A percentile compares a stretch with the other conserved stretches of the same genome.
phyloP scores from a whole-genome alignment of 2,329 filamentous ascomycete genomes.

The Tolypocladium tundrense region DNA sequence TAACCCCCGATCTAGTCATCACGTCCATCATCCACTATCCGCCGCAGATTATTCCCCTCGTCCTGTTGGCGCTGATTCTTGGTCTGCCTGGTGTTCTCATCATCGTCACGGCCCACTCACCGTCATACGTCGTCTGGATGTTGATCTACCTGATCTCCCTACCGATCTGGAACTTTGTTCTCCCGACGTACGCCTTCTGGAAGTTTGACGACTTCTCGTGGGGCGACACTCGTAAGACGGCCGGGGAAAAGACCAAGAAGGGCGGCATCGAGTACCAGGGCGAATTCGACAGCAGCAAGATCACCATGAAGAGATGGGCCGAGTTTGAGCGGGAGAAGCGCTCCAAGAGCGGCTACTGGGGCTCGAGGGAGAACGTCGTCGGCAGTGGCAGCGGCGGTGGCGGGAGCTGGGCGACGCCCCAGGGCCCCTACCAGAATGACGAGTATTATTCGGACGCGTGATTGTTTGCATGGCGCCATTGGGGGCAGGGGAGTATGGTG shows the following conservation, averaged over 20 bases:
- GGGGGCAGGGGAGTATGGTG: neutral
- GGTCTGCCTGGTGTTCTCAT: conserved; percentile 89
- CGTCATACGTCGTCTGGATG: conserved; percentile 95
- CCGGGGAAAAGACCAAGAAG: conserved; percentile 81
- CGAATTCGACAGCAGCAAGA: conserved; percentile 97
- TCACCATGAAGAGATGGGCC: conserved; percentile 98
- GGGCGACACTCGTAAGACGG: conserved; percentile 95
- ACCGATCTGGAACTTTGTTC: conserved; percentile 94
- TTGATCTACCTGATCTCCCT: conserved; percentile 86
- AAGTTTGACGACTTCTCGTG: conserved; percentile 99
- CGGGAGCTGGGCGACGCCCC: conserved; percentile 32
- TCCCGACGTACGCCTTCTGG: conserved; percentile 94
- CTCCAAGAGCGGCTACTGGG: conserved; percentile 39
- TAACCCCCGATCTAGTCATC: conserved; percentile 46
- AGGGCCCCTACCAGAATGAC: conserved; percentile 38
- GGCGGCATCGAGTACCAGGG: conserved; percentile 80
- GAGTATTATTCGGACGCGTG: conserved; percentile 46
- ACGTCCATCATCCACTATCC: conserved; percentile 70
- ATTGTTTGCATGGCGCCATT: conserved; percentile 6
- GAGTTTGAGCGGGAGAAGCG: conserved; percentile 75
- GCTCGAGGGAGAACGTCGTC: conserved; percentile 38
- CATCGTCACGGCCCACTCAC: conserved; percentile 83
- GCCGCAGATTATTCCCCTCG: conserved; percentile 79
- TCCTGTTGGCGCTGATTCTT: conserved; percentile 81
- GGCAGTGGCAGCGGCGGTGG: conserved; percentile 15